These are phyloP conservation scores for Cornus controversa DNA, from an alignment of 148 eudicot genomes.

Conservation along the genomic window DNA sequence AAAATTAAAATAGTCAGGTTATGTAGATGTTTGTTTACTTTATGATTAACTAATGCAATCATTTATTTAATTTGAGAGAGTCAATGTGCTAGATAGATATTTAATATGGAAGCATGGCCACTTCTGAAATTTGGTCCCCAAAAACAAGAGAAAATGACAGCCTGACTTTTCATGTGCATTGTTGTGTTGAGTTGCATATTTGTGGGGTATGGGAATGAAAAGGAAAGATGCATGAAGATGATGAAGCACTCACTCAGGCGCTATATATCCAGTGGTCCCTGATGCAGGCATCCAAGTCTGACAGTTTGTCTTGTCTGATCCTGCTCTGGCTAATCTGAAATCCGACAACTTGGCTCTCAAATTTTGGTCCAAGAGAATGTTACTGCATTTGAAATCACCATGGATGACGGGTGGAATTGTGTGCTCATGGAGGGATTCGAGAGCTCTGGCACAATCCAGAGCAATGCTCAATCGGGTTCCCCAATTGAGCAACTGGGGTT, in stretches of 20 bases:
- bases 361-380: constrained; percentile 58
- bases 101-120: not conserved
- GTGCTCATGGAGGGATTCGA: constrained; percentile 77
- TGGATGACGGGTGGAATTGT: constrained; percentile 64
- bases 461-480: constrained; percentile 62
- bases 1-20: not conserved
- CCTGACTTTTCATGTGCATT: not conserved
- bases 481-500: constrained; percentile 46
- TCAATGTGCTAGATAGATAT: not conserved
- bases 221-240: constrained; percentile 12
- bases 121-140: no score
- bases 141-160: not conserved
- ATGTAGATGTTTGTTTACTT: constrained; percentile 5
- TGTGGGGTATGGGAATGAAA: constrained; percentile 15
- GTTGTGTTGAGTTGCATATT: not conserved
- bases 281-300: constrained; percentile 63
- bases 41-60: constrained; percentile 27
- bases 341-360: constrained; percentile 71
- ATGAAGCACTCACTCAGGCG: constrained; percentile 69
- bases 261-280: constrained; percentile 80
- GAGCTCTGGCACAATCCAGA: constrained; percentile 72
- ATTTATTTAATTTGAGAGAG: not conserved
- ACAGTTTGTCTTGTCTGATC: constrained; percentile 70
- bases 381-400: constrained; percentile 71
- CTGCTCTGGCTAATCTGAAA: constrained; percentile 71